Evolutionary conservation across 805 yeast genomes (phyloP).

Genomic region (Sugiyamaella lignohabitans): DNA sequence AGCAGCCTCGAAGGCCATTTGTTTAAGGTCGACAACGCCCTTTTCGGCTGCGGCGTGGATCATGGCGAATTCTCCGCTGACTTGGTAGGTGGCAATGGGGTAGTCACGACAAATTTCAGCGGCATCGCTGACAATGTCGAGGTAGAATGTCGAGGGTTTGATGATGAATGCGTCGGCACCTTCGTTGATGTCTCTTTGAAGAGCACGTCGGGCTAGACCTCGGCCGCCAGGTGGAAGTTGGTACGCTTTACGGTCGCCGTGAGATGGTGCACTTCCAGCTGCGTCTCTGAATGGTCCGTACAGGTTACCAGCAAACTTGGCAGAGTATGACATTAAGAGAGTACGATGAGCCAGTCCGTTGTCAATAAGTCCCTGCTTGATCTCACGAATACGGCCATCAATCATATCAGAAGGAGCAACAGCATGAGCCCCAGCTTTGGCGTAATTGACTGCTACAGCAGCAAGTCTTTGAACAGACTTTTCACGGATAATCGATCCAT

Average conservation of each 20-base stretch:
- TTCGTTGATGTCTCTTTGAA: slow-evolving; percentile 76
- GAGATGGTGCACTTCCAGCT: slow-evolving; percentile 83
- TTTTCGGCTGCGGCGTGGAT: slow-evolving; percentile 96
- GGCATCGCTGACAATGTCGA: slow-evolving; percentile 88
- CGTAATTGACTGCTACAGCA: slow-evolving; percentile 91
- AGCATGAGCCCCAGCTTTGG: slow-evolving; percentile 89
- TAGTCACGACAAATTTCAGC: slow-evolving; percentile 70
- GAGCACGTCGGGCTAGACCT: slow-evolving; percentile 90
- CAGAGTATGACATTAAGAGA: slow-evolving; percentile 88
- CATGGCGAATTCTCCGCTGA: slow-evolving; percentile 97
- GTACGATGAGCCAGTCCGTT: slow-evolving; percentile 81
- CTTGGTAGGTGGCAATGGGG: slow-evolving; percentile 94
- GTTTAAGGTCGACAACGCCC: slow-evolving; percentile 79
- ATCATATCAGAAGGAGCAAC: slow-evolving; percentile 98
- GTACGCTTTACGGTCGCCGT: slow-evolving; percentile 88
- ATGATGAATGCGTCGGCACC: slow-evolving; percentile 96
- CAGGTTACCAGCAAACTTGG: slow-evolving; percentile 83
- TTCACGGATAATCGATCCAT: slow-evolving; percentile 76
- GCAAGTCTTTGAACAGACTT: slow-evolving; percentile 75
- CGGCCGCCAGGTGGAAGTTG: slow-evolving; percentile 91
- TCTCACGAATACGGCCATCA: slow-evolving; percentile 87
- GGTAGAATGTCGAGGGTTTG: slow-evolving; percentile 91
- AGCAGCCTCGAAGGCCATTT: slow-evolving; percentile 75
- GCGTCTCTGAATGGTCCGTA: slow-evolving; percentile 99
- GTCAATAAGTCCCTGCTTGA: slow-evolving; percentile 74